phyloP scores from a whole-genome alignment of 805 yeast species.

The Ogataea methylovora region DNA sequence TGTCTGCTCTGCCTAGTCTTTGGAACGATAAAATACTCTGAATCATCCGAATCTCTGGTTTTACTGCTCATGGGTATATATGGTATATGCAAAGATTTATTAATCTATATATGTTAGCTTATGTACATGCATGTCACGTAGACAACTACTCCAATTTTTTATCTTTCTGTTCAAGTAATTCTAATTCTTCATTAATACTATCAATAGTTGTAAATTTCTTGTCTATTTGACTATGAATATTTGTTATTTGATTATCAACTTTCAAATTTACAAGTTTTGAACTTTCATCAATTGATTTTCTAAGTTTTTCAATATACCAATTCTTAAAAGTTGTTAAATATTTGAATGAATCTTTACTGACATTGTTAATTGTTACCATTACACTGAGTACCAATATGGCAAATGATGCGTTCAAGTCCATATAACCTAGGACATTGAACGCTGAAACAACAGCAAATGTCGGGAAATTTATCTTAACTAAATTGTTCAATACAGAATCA shows the following conservation, averaged over 20 bases:
- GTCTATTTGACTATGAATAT: slow-evolving; percentile 9
- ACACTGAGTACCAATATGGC: slow-evolving; percentile 21
- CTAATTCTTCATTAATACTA: too few species aligned
- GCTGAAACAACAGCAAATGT: slow-evolving; percentile 15
- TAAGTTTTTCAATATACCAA: slow-evolving; percentile 18
- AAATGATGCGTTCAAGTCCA: slow-evolving; percentile 19
- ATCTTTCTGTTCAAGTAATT: slow-evolving; percentile 7
- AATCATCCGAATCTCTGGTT: too few species aligned
- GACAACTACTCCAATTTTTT: too few species aligned
- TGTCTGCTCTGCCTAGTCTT: too few species aligned
- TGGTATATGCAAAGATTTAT: too few species aligned
- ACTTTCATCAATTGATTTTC: slow-evolving; percentile 19
- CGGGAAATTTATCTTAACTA: slow-evolving; percentile 20
- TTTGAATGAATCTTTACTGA: slow-evolving; percentile 14
- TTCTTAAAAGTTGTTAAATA: slow-evolving; percentile 13
- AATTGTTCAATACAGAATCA: slow-evolving; percentile 13
- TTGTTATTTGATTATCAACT: slow-evolving; percentile 9
- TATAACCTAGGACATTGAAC: slow-evolving; percentile 19
- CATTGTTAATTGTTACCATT: slow-evolving; percentile 18
- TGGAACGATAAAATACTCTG: too few species aligned
- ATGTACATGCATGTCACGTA: too few species aligned
- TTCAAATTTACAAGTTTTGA: slow-evolving; percentile 10
- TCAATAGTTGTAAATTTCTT: too few species aligned
- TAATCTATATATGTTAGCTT: too few species aligned
- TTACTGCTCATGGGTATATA: too few species aligned